Evolutionary conservation across 2,329 filamentous ascomycete species (phyloP), one percentile per base, ranked within the genome.

Genomic region (Fonsecaea erecta): DNA sequence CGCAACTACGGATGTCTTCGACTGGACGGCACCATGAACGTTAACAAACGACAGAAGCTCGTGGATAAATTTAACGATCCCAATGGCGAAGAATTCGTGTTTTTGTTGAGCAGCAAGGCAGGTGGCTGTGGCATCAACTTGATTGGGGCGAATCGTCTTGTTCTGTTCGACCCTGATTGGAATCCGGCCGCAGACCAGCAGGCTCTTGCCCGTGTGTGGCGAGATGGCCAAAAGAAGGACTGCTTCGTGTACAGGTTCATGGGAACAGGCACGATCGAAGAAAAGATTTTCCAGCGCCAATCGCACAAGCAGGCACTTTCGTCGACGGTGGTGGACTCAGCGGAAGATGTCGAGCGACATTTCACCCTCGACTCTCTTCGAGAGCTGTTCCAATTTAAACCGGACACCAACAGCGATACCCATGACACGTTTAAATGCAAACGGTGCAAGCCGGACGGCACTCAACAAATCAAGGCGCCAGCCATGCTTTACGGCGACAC

Each of bases 191-290:
- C 95, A 0, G 95, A 99, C 74, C 95, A 99, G 77, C 95, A 99
- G 80, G 95, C 95, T 3, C 85, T 99, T 32, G 95, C 95, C 37
- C 91, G 95, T 82, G 95, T 99, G 21, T 99, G 95, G 95, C 91
- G 95, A 83, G 95, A 99, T 73, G 95, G 95, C 0, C 95, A 99
- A 78, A 98, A 96, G 84, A 99, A 99, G 76, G 95, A 99, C 74
- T 99, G 95, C 75, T 99, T 99, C 73, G 95, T 99, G 16, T 99
- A 99, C 77, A 91, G 95, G n/a, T 99, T 99, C 80, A 99, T 99
- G 73, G 91, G 93, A 0, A 98, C 96, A 0, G 95, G 95, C 3
- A 97, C 93, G 0, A 99, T 99, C 67, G 95, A 99, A 75, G 95
- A 99, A 78, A 99, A 99, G 81, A 97, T 99, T 71, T 99, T 99